Evolutionary conservation across 1,139 yeast species (phyloP), one percentile per base, ranked within the genome.

Genomic region (Candida glucosophila): DNA sequence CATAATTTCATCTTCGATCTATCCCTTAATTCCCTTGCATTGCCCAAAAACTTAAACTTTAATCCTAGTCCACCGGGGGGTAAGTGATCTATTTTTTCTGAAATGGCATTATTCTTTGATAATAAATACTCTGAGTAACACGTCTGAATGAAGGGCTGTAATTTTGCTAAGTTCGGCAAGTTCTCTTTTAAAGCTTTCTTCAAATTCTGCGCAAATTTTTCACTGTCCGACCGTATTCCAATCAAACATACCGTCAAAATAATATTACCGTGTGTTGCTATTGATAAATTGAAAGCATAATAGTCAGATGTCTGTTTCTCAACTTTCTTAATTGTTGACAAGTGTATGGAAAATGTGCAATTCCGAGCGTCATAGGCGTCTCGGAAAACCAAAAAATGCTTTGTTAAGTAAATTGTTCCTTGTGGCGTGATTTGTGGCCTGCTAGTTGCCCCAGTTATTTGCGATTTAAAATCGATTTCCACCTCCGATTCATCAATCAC

Each of bases 41-140:
- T 85, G 0, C 98, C 98, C 0, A 98, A 98, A 47, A 79, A 92
- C 39, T 81, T 80, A 54, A 73, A 86, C 15, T 56, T 57, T 42
- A 80, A 69, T 1, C 97, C 98, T 22, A 88, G 58, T 1, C 98
- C 98, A 14, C 92, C 92, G 3, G 67, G 58, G 0, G 96, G 95
- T 1, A 77, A 65, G n/a, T 49, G 42, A 4, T 66, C 64, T 19
- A 66, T 51, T 29, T 53, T 58, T 35, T 70, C 71, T 27, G 45
- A 43, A 22, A 71, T 50, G 2, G 61, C 48, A 29, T 67, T 60
- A 44, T 79, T 79, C 37, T 77, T 78, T 11, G 73, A 65, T 24
- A 82, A 58, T 23, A 86, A 59, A 46, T 82, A 88, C 45, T 90
- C 97, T 0, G 96, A 86, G 48, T 85, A 90, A 35, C 92, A 73